A percentile compares a stretch with the other conserved stretches of the same genome.
These are phyloP conservation scores for Marasmius oreades DNA, from an alignment of 1,284 basidiomycete species.

Conservation along the genomic window DNA sequence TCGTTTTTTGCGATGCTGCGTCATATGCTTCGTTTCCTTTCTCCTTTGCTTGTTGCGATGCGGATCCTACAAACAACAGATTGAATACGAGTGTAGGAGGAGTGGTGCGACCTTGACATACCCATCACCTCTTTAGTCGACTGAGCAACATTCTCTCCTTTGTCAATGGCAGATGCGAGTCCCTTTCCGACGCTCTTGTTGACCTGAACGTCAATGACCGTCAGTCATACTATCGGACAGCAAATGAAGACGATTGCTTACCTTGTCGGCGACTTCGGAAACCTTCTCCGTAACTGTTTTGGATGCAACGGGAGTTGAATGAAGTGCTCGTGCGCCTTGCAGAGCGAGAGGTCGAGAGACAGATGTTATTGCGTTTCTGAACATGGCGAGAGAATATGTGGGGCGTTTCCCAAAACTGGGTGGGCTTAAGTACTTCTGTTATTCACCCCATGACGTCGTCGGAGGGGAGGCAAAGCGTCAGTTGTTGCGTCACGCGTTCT, in stretches of 20 bases:
- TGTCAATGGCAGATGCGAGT: constrained; percentile 62
- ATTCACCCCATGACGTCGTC: background rate
- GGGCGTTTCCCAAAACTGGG: background rate
- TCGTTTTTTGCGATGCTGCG: constrained; percentile 32
- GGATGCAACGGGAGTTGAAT: constrained; percentile 40
- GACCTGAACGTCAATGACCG: constrained; percentile 35
- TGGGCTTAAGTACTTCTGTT: background rate
- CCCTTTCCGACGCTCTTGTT: constrained; percentile 59
- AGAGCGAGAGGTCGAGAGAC: constrained; percentile 16
- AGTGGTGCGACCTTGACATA: constrained; percentile 21
- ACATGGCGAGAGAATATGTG: constrained; percentile 17
- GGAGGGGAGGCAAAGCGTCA: background rate
- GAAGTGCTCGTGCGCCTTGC: constrained; percentile 35
- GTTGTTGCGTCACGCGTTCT: background rate
- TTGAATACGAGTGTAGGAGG: background rate
- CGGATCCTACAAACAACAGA: constrained; percentile 23
- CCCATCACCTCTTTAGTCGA: constrained; percentile 55
- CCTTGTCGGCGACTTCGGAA: constrained; percentile 57
- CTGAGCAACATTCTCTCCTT: constrained; percentile 53
- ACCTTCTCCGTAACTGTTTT: constrained; percentile 63
- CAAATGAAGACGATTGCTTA: constrained; percentile 19
- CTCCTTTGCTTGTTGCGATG: constrained; percentile 29
- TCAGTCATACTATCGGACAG: background rate
- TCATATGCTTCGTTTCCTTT: constrained; percentile 28
- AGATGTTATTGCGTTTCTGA: constrained; percentile 21